Percentiles rank a stretch among this genome's conserved stretches.
Conservation (phyloP, 345 rosid genomes). For the Eucalyptus caleyi region DNA sequence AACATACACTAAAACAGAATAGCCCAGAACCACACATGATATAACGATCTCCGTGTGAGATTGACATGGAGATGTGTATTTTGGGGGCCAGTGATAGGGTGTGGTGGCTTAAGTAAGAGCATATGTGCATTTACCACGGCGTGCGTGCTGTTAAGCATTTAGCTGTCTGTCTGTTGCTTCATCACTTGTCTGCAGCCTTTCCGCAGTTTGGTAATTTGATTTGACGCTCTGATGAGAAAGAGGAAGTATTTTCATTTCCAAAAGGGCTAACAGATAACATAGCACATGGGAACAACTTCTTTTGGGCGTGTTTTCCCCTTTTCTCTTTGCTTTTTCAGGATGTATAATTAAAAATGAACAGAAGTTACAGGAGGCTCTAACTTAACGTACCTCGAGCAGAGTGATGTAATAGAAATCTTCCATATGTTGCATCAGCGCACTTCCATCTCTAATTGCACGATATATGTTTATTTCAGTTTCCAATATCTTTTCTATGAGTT, state of each 20-base stretch:
- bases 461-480: constrained; percentile 89
- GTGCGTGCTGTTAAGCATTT: background rate
- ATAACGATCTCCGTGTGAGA: background rate
- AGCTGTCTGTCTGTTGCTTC: background rate
- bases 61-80: background rate
- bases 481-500: constrained; percentile 73
- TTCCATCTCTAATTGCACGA: constrained; percentile 83
- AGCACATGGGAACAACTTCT: background rate
- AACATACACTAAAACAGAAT: background rate
- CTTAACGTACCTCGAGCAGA: constrained; percentile 57
- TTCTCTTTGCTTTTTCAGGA: background rate
- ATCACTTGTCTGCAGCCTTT: background rate
- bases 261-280: background rate
- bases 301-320: background rate
- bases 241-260: background rate
- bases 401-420: constrained; percentile 94
- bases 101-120: background rate
- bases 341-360: background rate
- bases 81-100: background rate
- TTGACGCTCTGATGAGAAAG: constrained; percentile 58
- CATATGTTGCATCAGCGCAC: constrained; percentile 98
- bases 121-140: background rate
- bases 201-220: constrained; percentile 29
- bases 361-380: background rate
- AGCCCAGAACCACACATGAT: background rate